These are phyloP conservation scores for Penicillium sp. DNA, from an alignment of 2,329 filamentous ascomycete genomes.

Conservation along the genomic window DNA sequence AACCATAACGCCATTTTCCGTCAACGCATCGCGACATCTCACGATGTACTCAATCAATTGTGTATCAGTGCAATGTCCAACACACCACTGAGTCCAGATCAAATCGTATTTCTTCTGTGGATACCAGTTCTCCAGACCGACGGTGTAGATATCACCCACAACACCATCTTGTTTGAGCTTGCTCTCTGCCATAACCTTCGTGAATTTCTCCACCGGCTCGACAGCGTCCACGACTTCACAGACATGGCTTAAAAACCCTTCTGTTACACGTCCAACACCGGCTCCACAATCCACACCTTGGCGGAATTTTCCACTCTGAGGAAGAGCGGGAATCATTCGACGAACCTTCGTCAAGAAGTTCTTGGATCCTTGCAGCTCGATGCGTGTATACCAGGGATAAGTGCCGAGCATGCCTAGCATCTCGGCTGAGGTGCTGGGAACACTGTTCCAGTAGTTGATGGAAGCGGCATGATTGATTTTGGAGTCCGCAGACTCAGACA, in stretches of 20 bases:
- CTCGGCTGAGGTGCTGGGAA: conserved; percentile 40
- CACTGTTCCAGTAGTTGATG: conserved; percentile 43
- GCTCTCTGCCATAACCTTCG: conserved; percentile 55
- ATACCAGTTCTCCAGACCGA: conserved; percentile 74
- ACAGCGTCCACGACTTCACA: conserved; percentile 76
- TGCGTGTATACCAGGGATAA: conserved; percentile 66
- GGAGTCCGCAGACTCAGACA: conserved; percentile 10
- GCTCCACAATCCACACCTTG: conserved; percentile 62
- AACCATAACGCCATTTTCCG: conserved; percentile 55
- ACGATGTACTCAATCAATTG: conserved; percentile 69
- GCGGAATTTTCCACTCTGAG: conserved; percentile 12
- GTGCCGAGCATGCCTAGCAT: conserved; percentile 73
- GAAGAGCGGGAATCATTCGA: conserved; percentile 25
- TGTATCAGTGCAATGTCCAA: conserved; percentile 75
- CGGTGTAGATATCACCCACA: conserved; percentile 66
- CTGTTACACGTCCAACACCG: conserved; percentile 80
- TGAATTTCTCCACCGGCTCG: conserved; percentile 83
- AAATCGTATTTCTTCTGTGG: conserved; percentile 65
- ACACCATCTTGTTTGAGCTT: conserved; percentile 45
- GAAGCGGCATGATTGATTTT: conserved; percentile 38
- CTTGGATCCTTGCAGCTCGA: conserved; percentile 70
- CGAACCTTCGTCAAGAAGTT: conserved; percentile 70
- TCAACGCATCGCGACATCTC: conserved; percentile 57
- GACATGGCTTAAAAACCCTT: conserved; percentile 70
- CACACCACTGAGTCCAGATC: conserved; percentile 90